Evolutionary conservation across 352 stramenopile species (phyloP).

Genomic region (Elongisporangium undulatum): DNA sequence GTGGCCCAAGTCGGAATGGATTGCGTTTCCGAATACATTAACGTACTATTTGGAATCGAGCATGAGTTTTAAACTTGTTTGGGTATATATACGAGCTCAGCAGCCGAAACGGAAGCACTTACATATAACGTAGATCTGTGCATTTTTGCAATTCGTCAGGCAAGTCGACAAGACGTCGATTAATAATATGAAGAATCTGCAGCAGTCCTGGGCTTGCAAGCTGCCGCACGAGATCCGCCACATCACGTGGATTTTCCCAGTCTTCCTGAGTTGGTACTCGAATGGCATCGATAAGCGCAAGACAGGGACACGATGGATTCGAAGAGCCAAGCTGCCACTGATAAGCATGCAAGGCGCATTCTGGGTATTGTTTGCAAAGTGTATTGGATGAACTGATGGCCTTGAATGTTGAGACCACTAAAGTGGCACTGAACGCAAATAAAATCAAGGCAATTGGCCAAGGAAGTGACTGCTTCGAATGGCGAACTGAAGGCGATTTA

Average conservation of each 20-base stretch:
- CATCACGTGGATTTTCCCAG: constrained; percentile 22
- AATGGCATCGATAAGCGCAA: constrained; percentile 17
- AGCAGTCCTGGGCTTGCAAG: constrained; percentile 20
- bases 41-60: no score
- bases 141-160: constrained; percentile 23
- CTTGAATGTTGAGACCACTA: constrained; percentile 2
- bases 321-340: constrained; percentile 7
- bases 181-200: constrained; percentile 29
- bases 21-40: constrained; percentile 12
- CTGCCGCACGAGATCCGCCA: constrained; percentile 23
- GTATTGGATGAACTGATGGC: constrained; percentile 3
- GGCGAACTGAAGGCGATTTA: background rate
- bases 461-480: background rate
- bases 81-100: no score
- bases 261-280: background rate
- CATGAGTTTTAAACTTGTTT: no score
- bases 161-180: constrained; percentile 18
- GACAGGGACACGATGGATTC: constrained; percentile 13
- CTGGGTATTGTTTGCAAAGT: background rate
- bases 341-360: constrained; percentile 12
- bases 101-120: constrained; percentile 3
- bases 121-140: constrained; percentile 25
- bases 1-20: constrained; percentile 10
- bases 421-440: constrained; percentile 1
- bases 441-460: background rate